Base-by-base conservation (phyloP, 176 grass and related monocot genomes). In the Cenchrus fungigraminus region DNA sequence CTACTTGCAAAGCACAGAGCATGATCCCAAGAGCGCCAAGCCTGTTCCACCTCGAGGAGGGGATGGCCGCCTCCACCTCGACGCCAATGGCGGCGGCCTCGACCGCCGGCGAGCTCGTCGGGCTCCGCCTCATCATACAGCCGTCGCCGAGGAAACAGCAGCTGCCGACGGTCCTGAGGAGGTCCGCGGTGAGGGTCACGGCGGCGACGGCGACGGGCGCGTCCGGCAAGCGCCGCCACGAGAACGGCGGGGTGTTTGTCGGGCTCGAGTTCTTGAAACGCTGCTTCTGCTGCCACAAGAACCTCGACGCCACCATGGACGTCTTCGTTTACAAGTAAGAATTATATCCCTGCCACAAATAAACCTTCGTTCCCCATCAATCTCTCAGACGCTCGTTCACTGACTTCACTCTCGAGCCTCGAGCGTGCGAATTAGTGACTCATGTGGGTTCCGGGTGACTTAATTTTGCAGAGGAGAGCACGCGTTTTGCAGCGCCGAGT, bases 321-420 rank as follows among this genome's bases (percentile, higher is more conserved):
- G 83, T 94, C 17, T 97, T 92, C 52, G 87, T 97, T 56, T 94
- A 94, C 81, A 97, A 90, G 94, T 95, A 87, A 88, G 47, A 22
- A 6, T 32, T 32, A 32, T 32, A 32, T 46, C 45, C 45, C 45
- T 46, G 45, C 45, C 45, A 8, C 7, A 6, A 4, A 8, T 25
- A 25, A 25, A 25, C 22, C 22, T 25, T 25, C 22, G 22, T 25
- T 25, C 22, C 22, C 22, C 22, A 25, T 3, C 37, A 40, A 4
- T 62, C 20, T 58, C 16, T 58, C 55, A 20, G 59, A 28, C 11
- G 59, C n/a, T 62, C 9, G n/a, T 62, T 11, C 59, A 61, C 2
- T 61, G 22, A 25, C 22, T 25, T 25, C 22, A 40, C 59, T 62
- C 29, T 29, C 17, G 22, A 8, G 6, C 8, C 19, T 59, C 56